Conservation (phyloP, 108 stramenopile species). For the Nitzschia sp. region DNA sequence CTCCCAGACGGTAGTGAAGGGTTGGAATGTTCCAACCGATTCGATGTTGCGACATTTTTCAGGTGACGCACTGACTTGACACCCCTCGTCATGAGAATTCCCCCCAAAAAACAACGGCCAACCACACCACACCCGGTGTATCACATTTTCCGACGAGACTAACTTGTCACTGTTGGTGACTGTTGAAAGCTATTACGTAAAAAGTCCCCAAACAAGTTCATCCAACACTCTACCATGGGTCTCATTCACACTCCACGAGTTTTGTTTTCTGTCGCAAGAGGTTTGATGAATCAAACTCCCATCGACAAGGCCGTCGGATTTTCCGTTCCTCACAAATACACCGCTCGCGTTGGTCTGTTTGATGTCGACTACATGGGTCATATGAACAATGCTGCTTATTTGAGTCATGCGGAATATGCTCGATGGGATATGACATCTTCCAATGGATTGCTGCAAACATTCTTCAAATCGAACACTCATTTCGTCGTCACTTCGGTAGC, state of each 20-base stretch:
- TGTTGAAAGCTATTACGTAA: too few relatives aligned
- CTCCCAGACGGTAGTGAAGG: too few relatives aligned
- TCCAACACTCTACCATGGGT: conserved; percentile 26
- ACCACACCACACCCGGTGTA: too few relatives aligned
- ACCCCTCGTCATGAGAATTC: too few relatives aligned
- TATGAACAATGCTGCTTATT: conserved; percentile 74
- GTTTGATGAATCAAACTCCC: conserved; percentile 2
- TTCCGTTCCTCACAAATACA: not conserved
- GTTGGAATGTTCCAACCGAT: too few relatives aligned
- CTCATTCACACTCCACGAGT: conserved; percentile 45
- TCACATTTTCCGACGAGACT: too few relatives aligned
- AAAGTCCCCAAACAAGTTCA: not conserved
- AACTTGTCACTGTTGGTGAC: too few relatives aligned
- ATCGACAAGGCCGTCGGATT: not conserved
- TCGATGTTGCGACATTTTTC: too few relatives aligned
- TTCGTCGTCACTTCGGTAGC: conserved; percentile 52
- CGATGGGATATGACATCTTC: conserved; percentile 66
- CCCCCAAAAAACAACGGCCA: too few relatives aligned
- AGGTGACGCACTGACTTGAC: too few relatives aligned
- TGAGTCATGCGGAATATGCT: conserved; percentile 70
- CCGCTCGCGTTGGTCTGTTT: conserved; percentile 46
- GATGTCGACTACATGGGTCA: conserved; percentile 67
- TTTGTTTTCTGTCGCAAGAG: conserved; percentile 27
- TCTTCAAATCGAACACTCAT: conserved; percentile 27
- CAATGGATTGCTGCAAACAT: conserved; percentile 43